Percentiles rank a stretch among this genome's conserved stretches.
Evolutionary conservation across 495 filamentous ascomycete species (phyloP).

Genomic region (Penicillium chermesinum): DNA sequence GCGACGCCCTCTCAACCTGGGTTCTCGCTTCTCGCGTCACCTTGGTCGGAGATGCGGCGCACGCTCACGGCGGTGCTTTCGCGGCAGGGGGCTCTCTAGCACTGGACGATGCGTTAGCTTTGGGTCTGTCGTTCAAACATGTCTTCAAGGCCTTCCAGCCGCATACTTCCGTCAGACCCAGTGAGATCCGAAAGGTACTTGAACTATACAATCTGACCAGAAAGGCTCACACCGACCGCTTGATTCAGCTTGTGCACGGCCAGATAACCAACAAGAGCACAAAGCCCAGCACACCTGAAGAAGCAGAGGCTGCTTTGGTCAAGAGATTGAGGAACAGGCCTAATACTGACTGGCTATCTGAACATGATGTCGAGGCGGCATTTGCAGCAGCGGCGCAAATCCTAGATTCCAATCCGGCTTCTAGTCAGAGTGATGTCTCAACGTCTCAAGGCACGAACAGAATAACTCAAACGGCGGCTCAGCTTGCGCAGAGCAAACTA

Average conservation of each 20-base stretch:
- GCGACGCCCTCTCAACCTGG: conserved; percentile 37
- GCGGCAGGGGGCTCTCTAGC: conserved; percentile 49
- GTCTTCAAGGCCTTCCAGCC: conserved; percentile 1
- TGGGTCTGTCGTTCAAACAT: conserved; percentile 24
- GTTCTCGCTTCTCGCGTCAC: conserved; percentile 35
- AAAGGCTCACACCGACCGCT: conserved; percentile 37
- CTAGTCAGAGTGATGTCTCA: background rate
- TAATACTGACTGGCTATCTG: conserved; percentile 41
- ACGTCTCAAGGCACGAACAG: background rate
- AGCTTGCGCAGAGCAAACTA: background rate
- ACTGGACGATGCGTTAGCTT: conserved; percentile 41
- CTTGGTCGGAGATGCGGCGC: conserved; percentile 44
- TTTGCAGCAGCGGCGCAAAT: conserved; percentile 13
- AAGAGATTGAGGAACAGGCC: conserved; percentile 30
- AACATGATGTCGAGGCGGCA: conserved; percentile 41
- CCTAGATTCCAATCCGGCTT: background rate
- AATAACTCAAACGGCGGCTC: background rate
- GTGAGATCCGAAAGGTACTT: conserved; percentile 26
- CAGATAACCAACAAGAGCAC: conserved; percentile 27
- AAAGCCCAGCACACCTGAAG: conserved; percentile 9
- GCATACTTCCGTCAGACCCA: conserved; percentile 8
- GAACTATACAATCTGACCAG: conserved; percentile 35
- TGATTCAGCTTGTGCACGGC: conserved; percentile 36
- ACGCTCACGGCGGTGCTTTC: conserved; percentile 47
- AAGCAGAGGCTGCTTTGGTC: conserved; percentile 37